Conservation (phyloP, 352 stramenopile genomes). For the Phytopythium oedochilum region DNA sequence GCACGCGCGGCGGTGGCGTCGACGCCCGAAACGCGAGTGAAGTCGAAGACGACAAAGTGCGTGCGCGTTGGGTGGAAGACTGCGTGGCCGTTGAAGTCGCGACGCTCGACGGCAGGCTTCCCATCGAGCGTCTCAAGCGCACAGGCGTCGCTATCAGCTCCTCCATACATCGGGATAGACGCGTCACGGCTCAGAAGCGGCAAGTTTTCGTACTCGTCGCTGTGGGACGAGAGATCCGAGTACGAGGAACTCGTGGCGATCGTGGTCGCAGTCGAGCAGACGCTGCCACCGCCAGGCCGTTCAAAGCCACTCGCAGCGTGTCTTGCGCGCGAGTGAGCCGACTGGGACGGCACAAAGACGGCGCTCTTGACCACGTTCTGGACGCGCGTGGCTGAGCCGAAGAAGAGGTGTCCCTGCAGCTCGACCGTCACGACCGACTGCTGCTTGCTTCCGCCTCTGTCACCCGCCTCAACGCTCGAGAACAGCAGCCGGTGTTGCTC, state of each 20-base stretch:
- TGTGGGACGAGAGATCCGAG: background rate
- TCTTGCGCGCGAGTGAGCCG: background rate
- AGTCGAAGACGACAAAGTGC: conserved; percentile 88
- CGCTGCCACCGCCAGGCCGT: background rate
- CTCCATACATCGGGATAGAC: background rate
- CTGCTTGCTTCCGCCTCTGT: conserved; percentile 34
- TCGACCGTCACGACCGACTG: conserved; percentile 78
- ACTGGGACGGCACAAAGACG: conserved; percentile 34
- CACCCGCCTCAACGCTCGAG: conserved; percentile 1
- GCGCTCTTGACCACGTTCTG: conserved; percentile 77
- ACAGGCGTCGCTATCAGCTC: background rate
- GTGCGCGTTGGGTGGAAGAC: conserved; percentile 27
- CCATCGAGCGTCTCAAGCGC: conserved; percentile 43
- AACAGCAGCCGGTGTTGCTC: conserved; percentile 51
- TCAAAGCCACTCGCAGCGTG: background rate
- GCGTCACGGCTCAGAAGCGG: background rate
- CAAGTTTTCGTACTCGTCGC: background rate
- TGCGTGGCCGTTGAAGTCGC: conserved; percentile 1
- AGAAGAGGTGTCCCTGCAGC: conserved; percentile 84
- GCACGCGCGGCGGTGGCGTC: conserved; percentile 80
- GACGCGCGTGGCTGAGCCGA: conserved; percentile 72
- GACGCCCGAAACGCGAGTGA: conserved; percentile 84
- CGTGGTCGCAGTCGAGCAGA: background rate
- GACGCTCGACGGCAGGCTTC: conserved; percentile 20
- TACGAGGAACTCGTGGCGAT: background rate